Evolutionary conservation across 2,329 filamentous ascomycete species (phyloP).

Genomic region (Epichloe uncinata): DNA sequence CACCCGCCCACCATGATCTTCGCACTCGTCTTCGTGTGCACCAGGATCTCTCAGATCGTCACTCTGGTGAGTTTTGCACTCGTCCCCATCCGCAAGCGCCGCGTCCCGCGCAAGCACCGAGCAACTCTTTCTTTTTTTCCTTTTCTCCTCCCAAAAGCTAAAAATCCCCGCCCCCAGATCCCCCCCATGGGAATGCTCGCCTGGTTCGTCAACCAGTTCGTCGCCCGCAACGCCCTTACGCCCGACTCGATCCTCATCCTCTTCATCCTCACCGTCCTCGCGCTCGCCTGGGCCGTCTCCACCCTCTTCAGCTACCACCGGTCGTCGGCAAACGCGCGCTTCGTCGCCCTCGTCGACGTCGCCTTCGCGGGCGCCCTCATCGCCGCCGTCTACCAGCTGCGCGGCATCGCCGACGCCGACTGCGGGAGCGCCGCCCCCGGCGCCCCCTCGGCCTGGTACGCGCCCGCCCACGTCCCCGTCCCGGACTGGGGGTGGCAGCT

Average conservation of each 20-base stretch:
- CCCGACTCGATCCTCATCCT: slow-evolving; percentile 51
- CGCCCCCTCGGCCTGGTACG: slow-evolving; percentile 34
- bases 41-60: slow-evolving; percentile 48
- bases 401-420: slow-evolving; percentile 46
- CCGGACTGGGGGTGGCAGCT: slow-evolving; percentile 37
- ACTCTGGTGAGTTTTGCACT: slow-evolving; percentile 37
- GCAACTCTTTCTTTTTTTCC: no score
- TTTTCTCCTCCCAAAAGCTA: no score
- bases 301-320: slow-evolving; percentile 56
- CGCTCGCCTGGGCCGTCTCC: slow-evolving; percentile 47
- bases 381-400: slow-evolving; percentile 45
- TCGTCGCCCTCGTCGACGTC: slow-evolving; percentile 47
- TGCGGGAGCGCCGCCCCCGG: slow-evolving; percentile 50
- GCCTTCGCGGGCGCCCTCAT: slow-evolving; percentile 51
- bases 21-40: slow-evolving; percentile 49
- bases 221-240: slow-evolving; percentile 41
- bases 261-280: slow-evolving; percentile 54
- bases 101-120: no score
- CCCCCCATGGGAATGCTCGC: slow-evolving; percentile 53
- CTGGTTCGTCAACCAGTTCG: slow-evolving; percentile 51
- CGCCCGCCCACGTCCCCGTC: slow-evolving; percentile 40
- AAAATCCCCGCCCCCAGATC: no score
- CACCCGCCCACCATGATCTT: slow-evolving; percentile 39
- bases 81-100: no score
- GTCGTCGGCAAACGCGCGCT: slow-evolving; percentile 44